Evolutionary conservation across 306 rosid species (phyloP).

Genomic region (Prunus padus): DNA sequence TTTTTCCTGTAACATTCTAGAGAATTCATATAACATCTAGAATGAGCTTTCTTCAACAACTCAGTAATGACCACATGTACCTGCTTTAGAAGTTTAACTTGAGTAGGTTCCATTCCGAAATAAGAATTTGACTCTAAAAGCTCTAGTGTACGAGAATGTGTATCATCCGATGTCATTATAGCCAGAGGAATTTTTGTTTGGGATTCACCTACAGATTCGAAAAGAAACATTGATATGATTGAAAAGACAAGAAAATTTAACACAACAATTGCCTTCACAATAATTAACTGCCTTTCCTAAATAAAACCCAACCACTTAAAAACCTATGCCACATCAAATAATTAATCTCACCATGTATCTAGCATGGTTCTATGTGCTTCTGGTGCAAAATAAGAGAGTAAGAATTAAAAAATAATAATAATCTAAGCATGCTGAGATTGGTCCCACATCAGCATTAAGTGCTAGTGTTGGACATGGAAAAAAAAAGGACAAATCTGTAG

Average conservation of each 20-base stretch:
- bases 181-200: constrained; percentile 63
- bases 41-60: constrained; percentile 17
- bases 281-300: neutral
- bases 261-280: neutral
- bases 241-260: neutral
- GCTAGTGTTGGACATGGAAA: neutral
- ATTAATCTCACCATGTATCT: neutral
- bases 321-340: neutral
- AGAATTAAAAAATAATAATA: neutral
- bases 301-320: neutral
- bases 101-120: constrained; percentile 88
- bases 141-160: constrained; percentile 68
- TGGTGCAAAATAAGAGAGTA: neutral
- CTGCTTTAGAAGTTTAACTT: constrained; percentile 96
- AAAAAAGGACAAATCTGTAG: neutral
- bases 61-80: constrained; percentile 32
- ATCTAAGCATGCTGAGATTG: neutral
- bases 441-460: neutral
- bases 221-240: neutral
- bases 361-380: neutral
- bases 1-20: constrained; percentile 69
- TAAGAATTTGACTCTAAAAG: constrained; percentile 78
- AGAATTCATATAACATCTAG: constrained; percentile 20
- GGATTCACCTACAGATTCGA: constrained; percentile 48
- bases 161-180: constrained; percentile 97